These are phyloP conservation scores for Periconia sp. DNA, from an alignment of 2,329 filamentous ascomycete species.

Conservation along the genomic window DNA sequence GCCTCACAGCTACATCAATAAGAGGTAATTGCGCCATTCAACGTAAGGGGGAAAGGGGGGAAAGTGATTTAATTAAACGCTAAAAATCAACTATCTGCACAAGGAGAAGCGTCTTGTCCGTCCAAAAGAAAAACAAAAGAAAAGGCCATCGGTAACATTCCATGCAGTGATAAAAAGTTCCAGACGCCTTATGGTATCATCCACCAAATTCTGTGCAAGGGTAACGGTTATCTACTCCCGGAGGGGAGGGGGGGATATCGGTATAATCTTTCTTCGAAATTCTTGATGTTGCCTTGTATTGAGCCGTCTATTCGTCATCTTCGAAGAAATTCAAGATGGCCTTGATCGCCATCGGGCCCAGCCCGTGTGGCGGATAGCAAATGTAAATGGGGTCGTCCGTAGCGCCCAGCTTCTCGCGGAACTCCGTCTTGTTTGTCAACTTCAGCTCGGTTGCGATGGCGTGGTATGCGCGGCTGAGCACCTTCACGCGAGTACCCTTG, in stretches of 20 bases:
- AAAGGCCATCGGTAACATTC: no score
- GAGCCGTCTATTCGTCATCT: conserved; percentile 58
- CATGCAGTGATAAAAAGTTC: no score
- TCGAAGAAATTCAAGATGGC: conserved; percentile 93
- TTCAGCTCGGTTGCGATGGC: conserved; percentile 81
- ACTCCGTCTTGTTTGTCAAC: conserved; percentile 83
- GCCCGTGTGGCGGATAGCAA: conserved; percentile 84
- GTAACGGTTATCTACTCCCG: neutral
- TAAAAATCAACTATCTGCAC: no score
- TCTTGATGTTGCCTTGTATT: conserved; percentile 9
- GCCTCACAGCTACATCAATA: no score
- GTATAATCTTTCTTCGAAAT: no score
- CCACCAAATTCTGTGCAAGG: neutral
- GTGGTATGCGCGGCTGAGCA: conserved; percentile 82
- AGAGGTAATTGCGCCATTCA: no score
- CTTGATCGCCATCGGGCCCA: conserved; percentile 80
- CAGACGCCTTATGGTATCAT: conserved; percentile 12
- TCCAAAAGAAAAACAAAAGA: no score
- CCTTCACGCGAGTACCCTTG: conserved; percentile 77
- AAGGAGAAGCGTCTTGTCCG: no score
- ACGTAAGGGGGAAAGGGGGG: no score
- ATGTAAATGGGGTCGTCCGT: conserved; percentile 86
- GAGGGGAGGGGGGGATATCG: neutral
- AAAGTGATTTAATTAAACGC: no score
- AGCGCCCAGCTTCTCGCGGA: conserved; percentile 88